Base-by-base conservation (phyloP, 225 moss, liverwort and hornwort genomes). In the Physcomitrellopsis africana region DNA sequence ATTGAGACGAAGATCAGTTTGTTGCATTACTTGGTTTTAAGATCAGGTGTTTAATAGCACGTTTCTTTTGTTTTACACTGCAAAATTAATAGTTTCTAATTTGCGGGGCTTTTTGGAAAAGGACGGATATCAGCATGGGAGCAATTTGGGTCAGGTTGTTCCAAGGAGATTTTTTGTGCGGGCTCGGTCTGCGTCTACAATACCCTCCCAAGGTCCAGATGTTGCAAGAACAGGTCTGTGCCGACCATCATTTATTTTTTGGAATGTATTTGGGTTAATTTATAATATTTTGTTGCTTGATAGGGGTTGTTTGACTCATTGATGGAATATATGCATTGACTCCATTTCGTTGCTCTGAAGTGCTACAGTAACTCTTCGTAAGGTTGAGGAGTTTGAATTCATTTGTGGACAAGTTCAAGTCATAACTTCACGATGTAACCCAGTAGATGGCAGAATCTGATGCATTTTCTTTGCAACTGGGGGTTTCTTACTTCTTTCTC, bases 101-200 rank as follows among this genome's bases (percentile, higher is more conserved):
- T 47, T 77, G 24, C 11, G 18, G 78, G 61, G 64, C 65, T 37
- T 37, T 37, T 5, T 84, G 81, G 79, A 47, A 52, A 81, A 80
- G 58, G 42, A 53, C 63, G 65, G 68, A 57, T 55, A 52, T 54
- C 49, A 72, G 55, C 67, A 70, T 26, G 61, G 81, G 16, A 58
- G 72, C 2, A 79, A 54, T 52, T 71, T 67, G 62, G 54, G 46
- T 60, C 81, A 53, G n/a, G 72, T 32, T 23, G 23, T 61, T 45
- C 63, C 67, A 11, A 56, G 13, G 19, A 76, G 76, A 59, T 63
- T 84, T 46, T 58, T 51, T 46, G 80, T 85, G 68, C 77, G 78
- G 63, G 85, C 80, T 59, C 82, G 82, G n/a, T 85, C 85, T 78
- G 87, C 82, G 19, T 88, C 87, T n/a, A 77, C 87, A 65, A 70